These are phyloP conservation scores for Neonectria faginata DNA, from an alignment of 2,329 filamentous ascomycete species.

Conservation along the genomic window DNA sequence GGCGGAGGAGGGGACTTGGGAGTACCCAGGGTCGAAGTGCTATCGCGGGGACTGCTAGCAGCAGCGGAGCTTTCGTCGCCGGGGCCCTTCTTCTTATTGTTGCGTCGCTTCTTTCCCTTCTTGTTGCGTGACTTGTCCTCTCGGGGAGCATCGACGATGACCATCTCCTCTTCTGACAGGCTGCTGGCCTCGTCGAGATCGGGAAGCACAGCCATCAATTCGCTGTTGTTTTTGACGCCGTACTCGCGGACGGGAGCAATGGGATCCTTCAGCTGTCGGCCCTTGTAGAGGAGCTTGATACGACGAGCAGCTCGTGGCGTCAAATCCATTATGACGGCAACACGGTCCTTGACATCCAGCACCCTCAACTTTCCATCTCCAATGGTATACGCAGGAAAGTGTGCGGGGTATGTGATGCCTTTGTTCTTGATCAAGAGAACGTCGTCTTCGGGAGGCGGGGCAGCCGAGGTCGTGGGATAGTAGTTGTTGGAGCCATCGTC, in stretches of 20 bases:
- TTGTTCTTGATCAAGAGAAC: conserved; percentile 77
- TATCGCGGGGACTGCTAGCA: conserved; percentile 60
- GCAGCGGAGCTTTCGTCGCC: conserved; percentile 52
- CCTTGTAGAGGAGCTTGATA: conserved; percentile 80
- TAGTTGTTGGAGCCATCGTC: conserved; percentile 58
- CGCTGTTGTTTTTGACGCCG: conserved; percentile 70
- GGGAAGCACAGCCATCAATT: conserved; percentile 64
- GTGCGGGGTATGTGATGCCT: conserved; percentile 73
- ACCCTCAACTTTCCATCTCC: conserved; percentile 78
- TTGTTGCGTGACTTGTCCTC: conserved; percentile 54
- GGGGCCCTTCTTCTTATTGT: conserved; percentile 44
- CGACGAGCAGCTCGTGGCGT: conserved; percentile 62
- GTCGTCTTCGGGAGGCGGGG: conserved; percentile 69
- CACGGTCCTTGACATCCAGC: conserved; percentile 74
- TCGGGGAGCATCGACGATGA: conserved; percentile 56
- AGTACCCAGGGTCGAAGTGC: conserved; percentile 53
- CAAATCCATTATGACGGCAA: conserved; percentile 73
- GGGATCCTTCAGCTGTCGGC: conserved; percentile 75
- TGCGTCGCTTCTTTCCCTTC: conserved; percentile 58
- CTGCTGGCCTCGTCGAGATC: conserved; percentile 53
- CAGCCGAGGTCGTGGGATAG: conserved; percentile 53
- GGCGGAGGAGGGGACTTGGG: conserved; percentile 41
- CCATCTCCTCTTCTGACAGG: conserved; percentile 58
- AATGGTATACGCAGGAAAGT: conserved; percentile 81
- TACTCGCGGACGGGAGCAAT: conserved; percentile 69